These are phyloP conservation scores for Candida coleopterorum DNA, from an alignment of 805 yeast species.

Conservation along the genomic window DNA sequence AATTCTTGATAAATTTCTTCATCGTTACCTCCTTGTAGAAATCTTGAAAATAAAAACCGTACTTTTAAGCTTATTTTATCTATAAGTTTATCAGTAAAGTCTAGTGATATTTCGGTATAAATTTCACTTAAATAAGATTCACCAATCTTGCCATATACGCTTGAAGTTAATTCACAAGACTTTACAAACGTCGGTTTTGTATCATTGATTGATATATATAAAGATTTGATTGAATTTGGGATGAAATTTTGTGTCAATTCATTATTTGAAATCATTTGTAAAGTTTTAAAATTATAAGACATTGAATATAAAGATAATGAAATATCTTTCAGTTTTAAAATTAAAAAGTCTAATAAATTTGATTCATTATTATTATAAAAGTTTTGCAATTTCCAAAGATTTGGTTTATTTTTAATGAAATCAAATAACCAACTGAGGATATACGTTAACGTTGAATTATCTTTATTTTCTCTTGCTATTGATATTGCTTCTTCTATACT, in stretches of 20 bases:
- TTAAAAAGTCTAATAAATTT: slow-evolving; percentile 61
- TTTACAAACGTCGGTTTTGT: slow-evolving; percentile 40
- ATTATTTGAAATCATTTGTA: slow-evolving; percentile 50
- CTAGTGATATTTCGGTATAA: slow-evolving; percentile 45
- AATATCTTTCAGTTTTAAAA: slow-evolving; percentile 48
- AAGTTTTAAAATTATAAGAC: slow-evolving; percentile 63
- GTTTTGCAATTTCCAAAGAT: slow-evolving; percentile 40
- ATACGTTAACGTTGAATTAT: slow-evolving; percentile 64
- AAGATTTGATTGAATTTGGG: slow-evolving; percentile 56
- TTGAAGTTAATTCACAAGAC: slow-evolving; percentile 40
- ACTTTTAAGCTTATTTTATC: slow-evolving; percentile 38
- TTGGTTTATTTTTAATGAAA: slow-evolving; percentile 65
- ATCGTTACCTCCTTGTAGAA: slow-evolving; percentile 31
- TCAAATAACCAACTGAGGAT: slow-evolving; percentile 71
- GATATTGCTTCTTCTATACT: slow-evolving; percentile 84
- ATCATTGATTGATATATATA: slow-evolving; percentile 50
- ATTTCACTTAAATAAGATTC: slow-evolving; percentile 40
- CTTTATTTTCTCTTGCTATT: slow-evolving; percentile 83
- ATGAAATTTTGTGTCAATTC: slow-evolving; percentile 44
- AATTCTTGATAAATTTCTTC: slow-evolving; percentile 35
- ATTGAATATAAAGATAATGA: slow-evolving; percentile 49
- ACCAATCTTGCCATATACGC: slow-evolving; percentile 53
- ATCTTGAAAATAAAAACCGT: slow-evolving; percentile 35
- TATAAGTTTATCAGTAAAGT: slow-evolving; percentile 32
- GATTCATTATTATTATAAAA: slow-evolving; percentile 45